A percentile compares a stretch with the other conserved stretches of the same genome.
Evolutionary conservation across 1,139 yeast genomes (phyloP).

Genomic region (Lodderomyces metapsilosis): DNA sequence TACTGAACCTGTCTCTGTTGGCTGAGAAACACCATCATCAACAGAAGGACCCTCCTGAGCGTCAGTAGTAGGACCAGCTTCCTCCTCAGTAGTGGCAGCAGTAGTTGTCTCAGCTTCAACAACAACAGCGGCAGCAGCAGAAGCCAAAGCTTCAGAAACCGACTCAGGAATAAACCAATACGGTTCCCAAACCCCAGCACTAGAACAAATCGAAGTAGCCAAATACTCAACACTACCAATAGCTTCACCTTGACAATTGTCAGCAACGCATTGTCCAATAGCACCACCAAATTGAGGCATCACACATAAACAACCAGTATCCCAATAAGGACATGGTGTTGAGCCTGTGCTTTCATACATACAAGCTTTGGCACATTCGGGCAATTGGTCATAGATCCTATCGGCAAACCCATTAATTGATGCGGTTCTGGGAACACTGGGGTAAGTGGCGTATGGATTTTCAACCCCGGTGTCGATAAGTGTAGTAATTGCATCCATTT

Average conservation of each 20-base stretch:
- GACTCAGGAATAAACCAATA: conserved; percentile 25
- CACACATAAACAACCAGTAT: conserved; percentile 39
- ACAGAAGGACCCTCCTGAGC: conserved; percentile 7
- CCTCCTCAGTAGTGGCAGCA: conserved; percentile 3
- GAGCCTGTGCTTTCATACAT: conserved; percentile 20
- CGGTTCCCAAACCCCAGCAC: conserved; percentile 27
- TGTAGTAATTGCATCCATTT: background rate
- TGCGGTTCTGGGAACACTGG: conserved; percentile 41
- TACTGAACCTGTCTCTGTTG: conserved; percentile 13
- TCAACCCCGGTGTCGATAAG: conserved; percentile 1
- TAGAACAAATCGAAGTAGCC: conserved; percentile 26
- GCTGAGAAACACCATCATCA: too few relatives aligned
- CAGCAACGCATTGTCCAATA: conserved; percentile 31
- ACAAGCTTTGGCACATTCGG: conserved; percentile 31
- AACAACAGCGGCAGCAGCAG: conserved; percentile 13
- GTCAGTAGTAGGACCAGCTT: conserved; percentile 9
- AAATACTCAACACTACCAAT: conserved; percentile 22
- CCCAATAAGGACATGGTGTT: conserved; percentile 43
- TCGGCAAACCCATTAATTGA: conserved; percentile 44
- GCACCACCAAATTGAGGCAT: conserved; percentile 28
- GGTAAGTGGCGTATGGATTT: conserved; percentile 21
- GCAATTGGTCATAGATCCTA: conserved; percentile 28
- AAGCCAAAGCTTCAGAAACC: conserved; percentile 12
- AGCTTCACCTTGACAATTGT: conserved; percentile 24
- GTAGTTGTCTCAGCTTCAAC: conserved; percentile 11